Conservation (phyloP, 1,284 basidiomycete species). For the Kwoniella shivajii region DNA sequence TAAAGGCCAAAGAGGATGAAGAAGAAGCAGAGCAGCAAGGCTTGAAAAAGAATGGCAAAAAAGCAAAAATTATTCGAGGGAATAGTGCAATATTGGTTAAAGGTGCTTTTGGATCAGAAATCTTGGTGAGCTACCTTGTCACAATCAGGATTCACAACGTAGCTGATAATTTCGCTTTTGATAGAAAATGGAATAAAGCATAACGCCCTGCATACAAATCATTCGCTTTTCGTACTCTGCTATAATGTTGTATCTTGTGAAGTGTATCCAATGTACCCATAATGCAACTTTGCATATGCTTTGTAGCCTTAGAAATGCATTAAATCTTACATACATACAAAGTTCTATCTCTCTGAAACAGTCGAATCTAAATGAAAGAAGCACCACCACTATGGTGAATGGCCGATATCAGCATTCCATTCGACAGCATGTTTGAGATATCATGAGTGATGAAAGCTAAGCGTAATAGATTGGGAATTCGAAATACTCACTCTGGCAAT, state of each 20-base stretch:
- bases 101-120: slow-evolving; percentile 18
- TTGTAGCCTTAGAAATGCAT: slow-evolving; percentile 1
- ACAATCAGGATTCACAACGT: not conserved
- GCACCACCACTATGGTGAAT: slow-evolving; percentile 24
- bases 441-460: too few species aligned
- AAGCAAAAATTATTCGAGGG: slow-evolving; percentile 18
- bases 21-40: not conserved
- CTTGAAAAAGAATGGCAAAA: slow-evolving; percentile 3
- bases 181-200: slow-evolving; percentile 2
- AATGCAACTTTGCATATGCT: not conserved
- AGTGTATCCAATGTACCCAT: too few species aligned
- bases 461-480: not conserved
- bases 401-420: not conserved
- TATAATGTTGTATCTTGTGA: not conserved
- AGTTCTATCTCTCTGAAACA: not conserved
- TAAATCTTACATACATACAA: slow-evolving; percentile 14
- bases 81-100: slow-evolving; percentile 23
- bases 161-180: not conserved
- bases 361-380: slow-evolving; percentile 20
- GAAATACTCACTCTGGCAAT: slow-evolving; percentile 68
- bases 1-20: slow-evolving; percentile 3
- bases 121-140: slow-evolving; percentile 18
- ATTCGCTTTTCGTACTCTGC: too few species aligned
- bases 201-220: too few species aligned
- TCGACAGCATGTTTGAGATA: too few species aligned